phyloP scores from a whole-genome alignment of 371 early-diverging fungal species.

The Mucor velutinosus region DNA sequence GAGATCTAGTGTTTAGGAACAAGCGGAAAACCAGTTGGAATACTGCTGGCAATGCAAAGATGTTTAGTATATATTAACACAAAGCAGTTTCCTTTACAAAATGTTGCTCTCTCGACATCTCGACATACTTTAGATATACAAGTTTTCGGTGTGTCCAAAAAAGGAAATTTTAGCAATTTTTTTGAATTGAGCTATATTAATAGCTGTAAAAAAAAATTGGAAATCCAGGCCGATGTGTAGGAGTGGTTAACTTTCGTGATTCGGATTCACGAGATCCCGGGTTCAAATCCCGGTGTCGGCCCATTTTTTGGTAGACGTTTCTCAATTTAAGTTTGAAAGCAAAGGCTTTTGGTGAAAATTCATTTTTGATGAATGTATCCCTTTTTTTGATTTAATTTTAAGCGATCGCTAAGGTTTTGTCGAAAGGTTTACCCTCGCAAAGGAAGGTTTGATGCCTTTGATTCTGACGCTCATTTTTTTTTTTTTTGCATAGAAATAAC shows the following conservation, averaged over 20 bases:
- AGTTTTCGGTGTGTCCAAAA: neutral
- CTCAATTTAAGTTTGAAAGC: neutral
- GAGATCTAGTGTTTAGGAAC: too few relatives aligned
- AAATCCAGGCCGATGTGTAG: constrained; percentile 14
- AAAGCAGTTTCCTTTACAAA: too few relatives aligned
- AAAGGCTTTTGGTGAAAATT: neutral
- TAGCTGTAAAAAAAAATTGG: neutral
- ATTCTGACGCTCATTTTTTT: neutral
- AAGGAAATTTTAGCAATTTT: neutral
- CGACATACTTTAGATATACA: too few relatives aligned
- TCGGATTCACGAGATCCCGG: constrained; percentile 25
- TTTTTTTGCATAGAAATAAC: neutral
- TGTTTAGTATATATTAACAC: too few relatives aligned
- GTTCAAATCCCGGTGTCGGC: constrained; percentile 26
- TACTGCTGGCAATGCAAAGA: too few relatives aligned
- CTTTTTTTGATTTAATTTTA: neutral
- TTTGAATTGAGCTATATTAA: neutral
- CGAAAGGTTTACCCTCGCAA: neutral
- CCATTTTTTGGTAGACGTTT: constrained; percentile 5
- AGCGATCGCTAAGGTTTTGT: neutral
- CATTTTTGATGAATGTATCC: neutral
- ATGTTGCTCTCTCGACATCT: too few relatives aligned
- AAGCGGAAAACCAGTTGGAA: too few relatives aligned
- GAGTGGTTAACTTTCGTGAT: constrained; percentile 25
- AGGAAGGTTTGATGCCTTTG: neutral